Evolutionary conservation across 371 early-diverging fungal genomes (phyloP).

Genomic region (Neoconidiobolus thromboides): DNA sequence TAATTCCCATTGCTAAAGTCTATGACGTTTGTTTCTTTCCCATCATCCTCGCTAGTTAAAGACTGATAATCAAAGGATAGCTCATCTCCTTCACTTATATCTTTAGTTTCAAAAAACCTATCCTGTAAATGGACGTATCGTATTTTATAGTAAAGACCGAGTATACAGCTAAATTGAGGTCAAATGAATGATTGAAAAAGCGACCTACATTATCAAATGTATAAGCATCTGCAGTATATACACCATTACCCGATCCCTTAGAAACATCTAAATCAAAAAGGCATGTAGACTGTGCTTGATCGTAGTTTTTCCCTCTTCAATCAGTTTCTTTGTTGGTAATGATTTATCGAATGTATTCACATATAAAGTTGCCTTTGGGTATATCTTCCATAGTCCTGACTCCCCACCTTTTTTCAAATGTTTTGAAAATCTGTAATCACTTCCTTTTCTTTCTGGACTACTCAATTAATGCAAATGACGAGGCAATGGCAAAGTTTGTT

Average conservation of each 20-base stretch:
- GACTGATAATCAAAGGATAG: too few species aligned
- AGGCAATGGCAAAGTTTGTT: conserved; percentile 33
- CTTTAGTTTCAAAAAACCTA: too few species aligned
- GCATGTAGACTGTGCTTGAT: conserved; percentile 20
- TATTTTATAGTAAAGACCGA: too few species aligned
- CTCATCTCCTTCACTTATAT: too few species aligned
- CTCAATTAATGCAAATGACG: conserved; percentile 31
- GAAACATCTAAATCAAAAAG: conserved; percentile 38
- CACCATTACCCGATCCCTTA: conserved; percentile 1
- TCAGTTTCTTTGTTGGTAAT: conserved; percentile 26
- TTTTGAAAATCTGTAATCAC: conserved; percentile 31
- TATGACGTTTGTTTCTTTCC: too few species aligned
- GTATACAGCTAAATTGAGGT: conserved; percentile 21
- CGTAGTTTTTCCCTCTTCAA: conserved; percentile 22
- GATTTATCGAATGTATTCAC: conserved; percentile 43
- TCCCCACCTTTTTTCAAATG: conserved; percentile 37
- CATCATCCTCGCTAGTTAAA: too few species aligned
- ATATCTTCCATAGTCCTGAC: conserved; percentile 24
- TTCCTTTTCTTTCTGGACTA: conserved; percentile 37
- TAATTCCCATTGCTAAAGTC: too few species aligned
- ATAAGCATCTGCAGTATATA: conserved; percentile 35
- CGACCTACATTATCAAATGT: conserved; percentile 38
- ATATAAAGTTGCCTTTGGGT: conserved; percentile 28
- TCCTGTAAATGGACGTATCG: too few species aligned
- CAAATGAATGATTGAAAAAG: conserved; percentile 58